phyloP scores from a whole-genome alignment of 2,329 filamentous ascomycete genomes.

The Sporothrix protearum region DNA sequence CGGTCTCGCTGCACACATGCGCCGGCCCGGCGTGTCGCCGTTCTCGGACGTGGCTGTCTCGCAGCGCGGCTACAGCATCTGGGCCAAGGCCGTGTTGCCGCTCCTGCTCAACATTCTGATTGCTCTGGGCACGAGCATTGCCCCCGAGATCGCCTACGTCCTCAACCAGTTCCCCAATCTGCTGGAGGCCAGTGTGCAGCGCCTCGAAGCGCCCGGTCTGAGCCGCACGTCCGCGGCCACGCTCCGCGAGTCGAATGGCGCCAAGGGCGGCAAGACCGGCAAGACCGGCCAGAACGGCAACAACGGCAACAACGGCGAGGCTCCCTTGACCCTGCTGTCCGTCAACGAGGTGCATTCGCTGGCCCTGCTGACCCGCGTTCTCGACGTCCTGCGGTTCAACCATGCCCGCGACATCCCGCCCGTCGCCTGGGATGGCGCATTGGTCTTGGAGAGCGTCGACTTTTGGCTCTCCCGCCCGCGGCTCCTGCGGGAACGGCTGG shows the following conservation, averaged over 20 bases:
- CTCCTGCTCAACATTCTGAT: constrained; percentile 84
- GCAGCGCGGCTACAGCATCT: constrained; percentile 80
- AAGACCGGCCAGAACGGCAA: constrained; percentile 39
- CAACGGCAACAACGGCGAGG: constrained; percentile 38
- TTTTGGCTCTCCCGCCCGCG: constrained; percentile 70
- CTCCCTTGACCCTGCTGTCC: constrained; percentile 67
- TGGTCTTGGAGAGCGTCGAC: constrained; percentile 76
- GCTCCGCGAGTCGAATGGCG: background rate
- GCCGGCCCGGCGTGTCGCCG: constrained; percentile 67
- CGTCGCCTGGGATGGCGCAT: constrained; percentile 69
- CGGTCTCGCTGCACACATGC: constrained; percentile 73
- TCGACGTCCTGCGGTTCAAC: constrained; percentile 61
- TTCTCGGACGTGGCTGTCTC: constrained; percentile 68
- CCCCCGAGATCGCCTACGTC: constrained; percentile 79
- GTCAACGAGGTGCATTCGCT: constrained; percentile 77
- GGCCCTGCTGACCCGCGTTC: constrained; percentile 68
- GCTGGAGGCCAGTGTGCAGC: constrained; percentile 65
- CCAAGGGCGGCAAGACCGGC: constrained; percentile 32
- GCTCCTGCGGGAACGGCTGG: constrained; percentile 66
- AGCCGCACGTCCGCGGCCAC: constrained; percentile 41
- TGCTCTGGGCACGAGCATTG: constrained; percentile 74
- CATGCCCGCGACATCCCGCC: constrained; percentile 70
- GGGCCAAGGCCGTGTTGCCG: constrained; percentile 83
- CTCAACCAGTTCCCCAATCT: constrained; percentile 85
- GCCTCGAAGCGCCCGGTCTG: constrained; percentile 62